Conservation (phyloP, 768 basidiomycete species). For the Pleurotus tuber-regium region DNA sequence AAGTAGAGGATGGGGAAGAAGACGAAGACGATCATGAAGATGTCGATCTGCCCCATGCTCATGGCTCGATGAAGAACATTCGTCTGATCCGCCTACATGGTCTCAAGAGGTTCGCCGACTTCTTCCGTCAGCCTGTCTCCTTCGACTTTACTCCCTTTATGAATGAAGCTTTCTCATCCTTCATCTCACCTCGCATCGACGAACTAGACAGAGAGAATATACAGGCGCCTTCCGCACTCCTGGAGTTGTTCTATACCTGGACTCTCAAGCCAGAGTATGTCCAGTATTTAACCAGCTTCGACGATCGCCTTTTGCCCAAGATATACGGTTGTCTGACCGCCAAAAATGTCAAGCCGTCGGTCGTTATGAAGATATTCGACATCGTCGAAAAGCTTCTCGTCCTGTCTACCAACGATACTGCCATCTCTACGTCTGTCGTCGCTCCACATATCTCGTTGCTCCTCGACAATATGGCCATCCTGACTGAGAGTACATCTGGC, state of each 20-base stretch:
- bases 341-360: constrained; percentile 82
- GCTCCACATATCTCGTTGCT: constrained; percentile 71
- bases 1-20: constrained; percentile 34
- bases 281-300: constrained; percentile 67
- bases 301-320: constrained; percentile 66
- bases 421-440: constrained; percentile 51
- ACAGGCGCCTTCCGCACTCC: constrained; percentile 83
- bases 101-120: constrained; percentile 82
- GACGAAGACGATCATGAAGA: constrained; percentile 36
- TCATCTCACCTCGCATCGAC: constrained; percentile 82
- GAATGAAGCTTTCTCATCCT: constrained; percentile 56
- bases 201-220: constrained; percentile 81
- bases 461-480: constrained; percentile 64
- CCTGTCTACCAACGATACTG: constrained; percentile 48
- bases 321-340: constrained; percentile 81
- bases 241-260: constrained; percentile 86
- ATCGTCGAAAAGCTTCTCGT: constrained; percentile 71
- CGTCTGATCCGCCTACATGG: constrained; percentile 80
- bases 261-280: constrained; percentile 54
- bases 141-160: constrained; percentile 82
- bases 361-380: constrained; percentile 80
- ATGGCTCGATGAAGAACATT: constrained; percentile 36
- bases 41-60: constrained; percentile 24
- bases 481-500: constrained; percentile 64
- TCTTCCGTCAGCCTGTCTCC: constrained; percentile 69